Conservation (phyloP, 2,329 filamentous ascomycete species). For the Xylaria polymorpha region DNA sequence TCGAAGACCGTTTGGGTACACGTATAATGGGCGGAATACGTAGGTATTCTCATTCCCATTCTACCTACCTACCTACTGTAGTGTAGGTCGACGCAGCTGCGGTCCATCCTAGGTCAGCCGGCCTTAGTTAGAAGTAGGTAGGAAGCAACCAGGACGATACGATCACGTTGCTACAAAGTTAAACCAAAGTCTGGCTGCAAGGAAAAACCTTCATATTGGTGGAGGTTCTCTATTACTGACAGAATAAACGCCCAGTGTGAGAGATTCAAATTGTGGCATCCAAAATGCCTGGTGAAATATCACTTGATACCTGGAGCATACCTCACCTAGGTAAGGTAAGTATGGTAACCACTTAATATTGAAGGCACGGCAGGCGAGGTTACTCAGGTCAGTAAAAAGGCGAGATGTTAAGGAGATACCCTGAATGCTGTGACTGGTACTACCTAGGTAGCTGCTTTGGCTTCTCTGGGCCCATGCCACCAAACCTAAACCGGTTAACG, state of each 20-base stretch:
- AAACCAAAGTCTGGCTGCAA: background rate
- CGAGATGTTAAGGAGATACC: conserved; percentile 25
- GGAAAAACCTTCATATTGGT: background rate
- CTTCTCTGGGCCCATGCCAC: conserved; percentile 14
- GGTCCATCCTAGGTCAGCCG: background rate
- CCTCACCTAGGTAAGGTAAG: background rate
- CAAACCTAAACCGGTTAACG: conserved; percentile 29
- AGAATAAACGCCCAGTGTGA: conserved; percentile 24
- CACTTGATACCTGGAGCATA: background rate
- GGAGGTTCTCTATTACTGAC: background rate
- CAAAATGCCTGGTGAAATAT: background rate
- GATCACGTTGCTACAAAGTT: background rate
- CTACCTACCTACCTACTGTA: background rate
- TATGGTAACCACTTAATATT: background rate
- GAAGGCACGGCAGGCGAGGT: background rate
- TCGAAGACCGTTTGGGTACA: conserved; percentile 14
- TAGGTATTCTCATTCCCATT: conserved; percentile 21
- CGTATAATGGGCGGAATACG: background rate
- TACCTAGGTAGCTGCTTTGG: conserved; percentile 16
- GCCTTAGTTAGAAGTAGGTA: too few relatives aligned
- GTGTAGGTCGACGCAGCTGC: conserved; percentile 8
- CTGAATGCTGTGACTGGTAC: conserved; percentile 17
- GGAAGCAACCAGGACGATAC: background rate
- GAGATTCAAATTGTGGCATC: conserved; percentile 4
- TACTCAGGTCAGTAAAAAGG: background rate